Evolutionary conservation across 495 filamentous ascomycete genomes (phyloP).

Genomic region (Aspergillus avenaceus): DNA sequence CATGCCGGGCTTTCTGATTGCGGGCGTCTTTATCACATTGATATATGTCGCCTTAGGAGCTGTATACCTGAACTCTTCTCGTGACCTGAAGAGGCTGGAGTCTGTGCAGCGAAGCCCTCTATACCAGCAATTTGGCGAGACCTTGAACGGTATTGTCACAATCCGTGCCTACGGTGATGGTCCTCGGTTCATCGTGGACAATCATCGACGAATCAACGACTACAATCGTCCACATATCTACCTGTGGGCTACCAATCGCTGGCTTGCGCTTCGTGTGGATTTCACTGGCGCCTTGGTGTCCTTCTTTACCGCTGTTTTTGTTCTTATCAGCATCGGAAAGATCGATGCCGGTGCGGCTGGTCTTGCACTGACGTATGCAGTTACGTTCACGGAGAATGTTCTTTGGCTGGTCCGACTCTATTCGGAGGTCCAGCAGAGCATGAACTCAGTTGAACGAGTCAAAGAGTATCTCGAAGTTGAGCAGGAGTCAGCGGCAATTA

Average conservation of each 20-base stretch:
- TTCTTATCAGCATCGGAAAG: slow-evolving; percentile 75
- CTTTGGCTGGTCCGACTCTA: slow-evolving; percentile 97
- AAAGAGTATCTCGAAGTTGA: slow-evolving; percentile 97
- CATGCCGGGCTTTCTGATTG: slow-evolving; percentile 87
- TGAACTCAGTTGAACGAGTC: slow-evolving; percentile 99
- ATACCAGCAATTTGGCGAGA: slow-evolving; percentile 98
- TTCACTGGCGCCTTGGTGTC: slow-evolving; percentile 85
- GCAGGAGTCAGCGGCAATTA: slow-evolving; percentile 78
- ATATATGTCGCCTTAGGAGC: slow-evolving; percentile 79
- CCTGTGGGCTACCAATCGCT: slow-evolving; percentile 95
- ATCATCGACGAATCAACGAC: slow-evolving; percentile 81
- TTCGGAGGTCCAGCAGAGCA: slow-evolving; percentile 93
- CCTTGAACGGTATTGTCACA: slow-evolving; percentile 90
- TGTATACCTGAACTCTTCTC: slow-evolving; percentile 86
- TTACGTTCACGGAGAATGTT: slow-evolving; percentile 95
- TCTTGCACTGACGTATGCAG: slow-evolving; percentile 94
- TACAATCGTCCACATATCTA: slow-evolving; percentile 94
- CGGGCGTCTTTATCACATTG: slow-evolving; percentile 77
- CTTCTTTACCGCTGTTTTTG: slow-evolving; percentile 91
- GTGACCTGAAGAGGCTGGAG: slow-evolving; percentile 91
- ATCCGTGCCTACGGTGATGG: slow-evolving; percentile 97
- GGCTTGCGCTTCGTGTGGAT: slow-evolving; percentile 93
- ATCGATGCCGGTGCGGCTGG: slow-evolving; percentile 94
- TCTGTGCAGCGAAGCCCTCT: slow-evolving; percentile 92
- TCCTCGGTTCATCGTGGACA: slow-evolving; percentile 88